These are phyloP conservation scores for Cercospora janseana DNA, from an alignment of 2,329 filamentous ascomycete genomes.

Conservation along the genomic window DNA sequence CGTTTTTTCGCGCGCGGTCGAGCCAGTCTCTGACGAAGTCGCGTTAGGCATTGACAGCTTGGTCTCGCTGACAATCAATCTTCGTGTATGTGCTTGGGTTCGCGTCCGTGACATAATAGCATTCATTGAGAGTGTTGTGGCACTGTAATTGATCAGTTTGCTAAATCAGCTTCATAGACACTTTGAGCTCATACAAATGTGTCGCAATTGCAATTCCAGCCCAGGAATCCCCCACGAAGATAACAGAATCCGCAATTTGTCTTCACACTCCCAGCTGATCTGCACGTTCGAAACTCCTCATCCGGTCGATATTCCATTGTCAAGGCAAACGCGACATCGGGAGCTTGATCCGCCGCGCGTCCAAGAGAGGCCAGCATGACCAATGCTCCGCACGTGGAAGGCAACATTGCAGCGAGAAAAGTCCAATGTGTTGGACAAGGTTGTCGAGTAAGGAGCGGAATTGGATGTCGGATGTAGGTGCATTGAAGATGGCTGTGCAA, in stretches of 20 bases:
- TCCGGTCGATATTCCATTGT: conserved; percentile 10
- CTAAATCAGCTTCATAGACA: background rate
- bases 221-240: conserved; percentile 10
- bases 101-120: conserved; percentile 10
- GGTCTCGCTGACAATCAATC: conserved; percentile 8
- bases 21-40: too few relatives aligned
- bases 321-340: conserved; percentile 12
- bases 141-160: background rate
- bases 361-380: conserved; percentile 5
- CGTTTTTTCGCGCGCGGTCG: too few relatives aligned
- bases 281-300: conserved; percentile 8
- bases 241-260: conserved; percentile 16
- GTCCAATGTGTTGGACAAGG: background rate
- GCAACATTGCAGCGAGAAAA: conserved; percentile 1
- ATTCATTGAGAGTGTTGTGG: conserved; percentile 12
- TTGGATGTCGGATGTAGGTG: background rate
- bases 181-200: conserved; percentile 2
- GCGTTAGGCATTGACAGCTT: conserved; percentile 1
- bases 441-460: background rate
- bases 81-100: conserved; percentile 11
- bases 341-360: conserved; percentile 11
- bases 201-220: conserved; percentile 17
- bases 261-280: background rate
- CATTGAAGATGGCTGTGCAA: conserved; percentile 1
- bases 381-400: conserved; percentile 5